phyloP scores from a whole-genome alignment of 2,329 filamentous ascomycete genomes.

The Aspergillus melleus region DNA sequence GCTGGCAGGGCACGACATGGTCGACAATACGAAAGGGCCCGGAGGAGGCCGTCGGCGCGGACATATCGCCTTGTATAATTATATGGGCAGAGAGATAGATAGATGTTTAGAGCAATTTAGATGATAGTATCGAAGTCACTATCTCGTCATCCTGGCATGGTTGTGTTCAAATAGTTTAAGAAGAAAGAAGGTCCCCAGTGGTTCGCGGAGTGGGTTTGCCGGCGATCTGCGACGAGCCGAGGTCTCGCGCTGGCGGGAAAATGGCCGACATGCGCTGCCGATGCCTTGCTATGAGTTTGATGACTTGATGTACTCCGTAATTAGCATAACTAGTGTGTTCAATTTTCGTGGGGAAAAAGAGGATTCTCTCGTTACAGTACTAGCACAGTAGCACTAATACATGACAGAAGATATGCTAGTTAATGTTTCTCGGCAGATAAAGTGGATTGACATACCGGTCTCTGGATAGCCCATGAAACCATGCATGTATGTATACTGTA shows the following conservation, averaged over 20 bases:
- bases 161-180: background rate
- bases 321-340: background rate
- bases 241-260: background rate
- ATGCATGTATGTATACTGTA: too few relatives aligned
- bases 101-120: background rate
- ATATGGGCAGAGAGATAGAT: background rate
- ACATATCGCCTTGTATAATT: slow-evolving; percentile 27
- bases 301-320: background rate
- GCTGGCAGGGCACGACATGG: slow-evolving; percentile 70
- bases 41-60: slow-evolving; percentile 46
- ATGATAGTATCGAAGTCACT: background rate
- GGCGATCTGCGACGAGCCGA: background rate
- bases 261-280: background rate
- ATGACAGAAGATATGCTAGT: background rate
- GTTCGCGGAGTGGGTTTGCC: background rate
- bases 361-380: too few relatives aligned
- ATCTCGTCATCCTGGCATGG: background rate
- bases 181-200: background rate
- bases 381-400: too few relatives aligned
- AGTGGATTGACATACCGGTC: background rate
- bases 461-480: background rate
- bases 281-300: background rate
- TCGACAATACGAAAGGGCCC: slow-evolving; percentile 60
- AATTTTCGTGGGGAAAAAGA: too few relatives aligned
- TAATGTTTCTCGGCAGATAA: background rate